Evolutionary conservation across 2,329 filamentous ascomycete genomes (phyloP).

Genomic region (Fusarium goolgardi): DNA sequence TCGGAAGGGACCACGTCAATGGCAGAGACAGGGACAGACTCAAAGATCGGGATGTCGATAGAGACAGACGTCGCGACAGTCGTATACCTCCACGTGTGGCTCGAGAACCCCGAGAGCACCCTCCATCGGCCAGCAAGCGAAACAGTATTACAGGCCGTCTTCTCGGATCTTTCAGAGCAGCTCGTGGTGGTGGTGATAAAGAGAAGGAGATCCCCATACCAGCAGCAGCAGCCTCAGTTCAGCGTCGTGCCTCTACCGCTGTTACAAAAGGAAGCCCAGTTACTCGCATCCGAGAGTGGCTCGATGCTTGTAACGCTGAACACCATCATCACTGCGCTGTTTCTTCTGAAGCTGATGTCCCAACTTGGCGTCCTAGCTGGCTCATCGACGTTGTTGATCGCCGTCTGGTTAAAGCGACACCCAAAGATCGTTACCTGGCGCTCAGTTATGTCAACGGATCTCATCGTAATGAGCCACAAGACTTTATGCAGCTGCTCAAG

Average conservation of each 20-base stretch:
- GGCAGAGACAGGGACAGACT: conserved; percentile 19
- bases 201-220: conserved; percentile 38
- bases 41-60: conserved; percentile 36
- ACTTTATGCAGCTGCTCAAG: conserved; percentile 50
- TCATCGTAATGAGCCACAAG: conserved; percentile 46
- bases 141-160: conserved; percentile 57
- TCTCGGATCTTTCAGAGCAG: conserved; percentile 51
- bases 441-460: conserved; percentile 60
- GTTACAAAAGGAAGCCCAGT: conserved; percentile 52
- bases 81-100: conserved; percentile 27
- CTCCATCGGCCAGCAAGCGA: conserved; percentile 50
- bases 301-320: conserved; percentile 57
- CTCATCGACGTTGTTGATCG: conserved; percentile 57
- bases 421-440: conserved; percentile 57
- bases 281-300: conserved; percentile 56
- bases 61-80: conserved; percentile 45
- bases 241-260: conserved; percentile 50
- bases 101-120: conserved; percentile 37
- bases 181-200: conserved; percentile 48
- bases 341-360: conserved; percentile 37
- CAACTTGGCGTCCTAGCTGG: conserved; percentile 56
- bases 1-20: conserved; percentile 16
- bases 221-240: conserved; percentile 40
- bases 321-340: conserved; percentile 56
- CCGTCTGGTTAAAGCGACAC: conserved; percentile 54